These are phyloP conservation scores for Spergularia bocconei DNA, from an alignment of 148 eudicot genomes.

Conservation along the genomic window DNA sequence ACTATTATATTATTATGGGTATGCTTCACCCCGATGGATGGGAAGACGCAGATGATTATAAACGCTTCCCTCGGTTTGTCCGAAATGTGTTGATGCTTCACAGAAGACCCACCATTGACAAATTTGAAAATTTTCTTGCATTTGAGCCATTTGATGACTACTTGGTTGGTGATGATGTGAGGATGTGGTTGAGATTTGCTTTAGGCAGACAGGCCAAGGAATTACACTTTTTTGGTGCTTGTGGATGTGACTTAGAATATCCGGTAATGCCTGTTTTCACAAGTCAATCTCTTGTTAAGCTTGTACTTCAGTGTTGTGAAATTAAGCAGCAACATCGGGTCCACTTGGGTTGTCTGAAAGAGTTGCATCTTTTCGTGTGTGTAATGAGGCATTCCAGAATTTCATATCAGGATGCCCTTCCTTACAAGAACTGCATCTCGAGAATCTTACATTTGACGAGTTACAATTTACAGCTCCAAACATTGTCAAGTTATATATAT, in stretches of 20 bases:
- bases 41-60: no score
- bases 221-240: neutral
- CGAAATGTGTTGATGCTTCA: neutral
- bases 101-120: neutral
- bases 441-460: neutral
- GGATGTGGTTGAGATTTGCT: neutral
- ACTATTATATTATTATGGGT: neutral
- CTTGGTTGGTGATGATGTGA: neutral
- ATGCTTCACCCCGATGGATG: no score
- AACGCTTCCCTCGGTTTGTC: neutral
- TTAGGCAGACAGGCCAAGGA: conserved; percentile 1
- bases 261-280: neutral
- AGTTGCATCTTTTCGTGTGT: neutral
- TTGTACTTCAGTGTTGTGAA: neutral
- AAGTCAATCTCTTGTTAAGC: conserved; percentile 9
- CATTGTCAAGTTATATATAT: neutral
- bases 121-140: no score
- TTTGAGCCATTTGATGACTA: no score
- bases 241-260: neutral
- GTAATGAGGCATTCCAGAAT: neutral
- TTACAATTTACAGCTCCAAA: conserved; percentile 1
- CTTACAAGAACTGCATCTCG: neutral
- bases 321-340: neutral
- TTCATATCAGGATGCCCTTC: conserved; percentile 9
- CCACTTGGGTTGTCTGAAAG: neutral